Evolutionary conservation across 2,329 filamentous ascomycete species (phyloP), one percentile per base, ranked within the genome.

Genomic region (Diatrype stigma): DNA sequence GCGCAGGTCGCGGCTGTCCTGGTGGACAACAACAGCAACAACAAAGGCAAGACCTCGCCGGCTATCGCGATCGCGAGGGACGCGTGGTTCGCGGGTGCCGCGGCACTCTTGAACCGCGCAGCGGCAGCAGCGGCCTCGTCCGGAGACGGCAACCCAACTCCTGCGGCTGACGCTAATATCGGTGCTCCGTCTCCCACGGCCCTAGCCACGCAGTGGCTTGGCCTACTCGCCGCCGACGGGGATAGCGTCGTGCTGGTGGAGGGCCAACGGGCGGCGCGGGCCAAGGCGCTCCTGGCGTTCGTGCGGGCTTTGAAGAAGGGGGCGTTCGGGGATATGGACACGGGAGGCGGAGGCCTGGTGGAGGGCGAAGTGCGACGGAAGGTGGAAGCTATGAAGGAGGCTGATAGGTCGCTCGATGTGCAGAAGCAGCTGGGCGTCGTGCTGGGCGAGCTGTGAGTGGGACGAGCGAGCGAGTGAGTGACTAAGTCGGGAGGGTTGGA

Each of bases 171-270:
- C 1, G 45, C 51, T 0, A 62, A 60, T 2, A 52, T 52, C 1
- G 52, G 46, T 2, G 17, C 5, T 30, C 10, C 26, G 5, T 30
- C 26, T 30, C 10, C 26, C 26, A 30, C 26, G 10, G 26, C 26
- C 10, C 51, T 68, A 4, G 60, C 64, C 5, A 55, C 70, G 16
- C 63, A 63, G 11, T 80, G 78, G 63, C 68, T 81, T 1, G 52
- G 61, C 3, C 75, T 77, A 26, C 61, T 84, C 7, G 75, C 80
- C 28, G 59, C 76, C 3, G 72, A 75, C 10, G 67, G 68, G 40
- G 66, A 70, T 0, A 77, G 78, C 28, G 67, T 71, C 0, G 76
- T 79, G 0, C 75, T 76, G 0, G 80, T 76, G 0, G 80, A 84
- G 59, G 63, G 71, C 3, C 80, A 83, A 65, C 72, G 81, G 16